Conservation (phyloP, 495 filamentous ascomycete species). For the Bombardia bombarda region DNA sequence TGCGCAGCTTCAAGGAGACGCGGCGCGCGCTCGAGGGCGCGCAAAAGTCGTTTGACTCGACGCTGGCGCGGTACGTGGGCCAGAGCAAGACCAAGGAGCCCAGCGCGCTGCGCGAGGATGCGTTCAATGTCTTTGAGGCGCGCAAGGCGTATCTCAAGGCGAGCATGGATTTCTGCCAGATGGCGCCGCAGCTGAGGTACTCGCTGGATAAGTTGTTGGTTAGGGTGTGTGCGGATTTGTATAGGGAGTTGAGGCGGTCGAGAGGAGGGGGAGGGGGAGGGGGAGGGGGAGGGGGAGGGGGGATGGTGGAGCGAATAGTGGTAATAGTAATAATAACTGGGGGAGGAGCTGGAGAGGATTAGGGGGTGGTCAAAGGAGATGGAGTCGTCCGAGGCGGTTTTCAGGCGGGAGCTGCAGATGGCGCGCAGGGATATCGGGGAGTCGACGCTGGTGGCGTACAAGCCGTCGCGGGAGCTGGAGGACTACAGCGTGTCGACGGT, state of each 20-base stretch:
- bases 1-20: slow-evolving; percentile 55
- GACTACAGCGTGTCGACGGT: slow-evolving; percentile 85
- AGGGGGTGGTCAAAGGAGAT: slow-evolving; percentile 89
- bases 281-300: too few species aligned
- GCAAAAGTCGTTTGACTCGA: slow-evolving; percentile 75
- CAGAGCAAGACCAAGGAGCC: slow-evolving; percentile 93
- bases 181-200: slow-evolving; percentile 72
- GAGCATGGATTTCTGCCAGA: slow-evolving; percentile 85
- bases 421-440: slow-evolving; percentile 82
- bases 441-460: slow-evolving; percentile 54
- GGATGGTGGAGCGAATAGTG: too few species aligned
- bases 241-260: slow-evolving; percentile 56
- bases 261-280: not conserved
- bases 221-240: slow-evolving; percentile 74
- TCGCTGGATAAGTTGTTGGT: slow-evolving; percentile 81
- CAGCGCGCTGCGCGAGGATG: slow-evolving; percentile 83
- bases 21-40: slow-evolving; percentile 65
- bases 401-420: slow-evolving; percentile 67
- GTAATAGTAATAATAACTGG: too few species aligned
- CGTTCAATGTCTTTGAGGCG: slow-evolving; percentile 91
- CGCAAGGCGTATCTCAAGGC: slow-evolving; percentile 85
- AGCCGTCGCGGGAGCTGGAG: slow-evolving; percentile 85
- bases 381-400: slow-evolving; percentile 71
- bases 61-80: slow-evolving; percentile 67
- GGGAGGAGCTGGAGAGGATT: slow-evolving; percentile 78